Evolutionary conservation across 768 basidiomycete species (phyloP).

Genomic region (Fomitopsis serialis): DNA sequence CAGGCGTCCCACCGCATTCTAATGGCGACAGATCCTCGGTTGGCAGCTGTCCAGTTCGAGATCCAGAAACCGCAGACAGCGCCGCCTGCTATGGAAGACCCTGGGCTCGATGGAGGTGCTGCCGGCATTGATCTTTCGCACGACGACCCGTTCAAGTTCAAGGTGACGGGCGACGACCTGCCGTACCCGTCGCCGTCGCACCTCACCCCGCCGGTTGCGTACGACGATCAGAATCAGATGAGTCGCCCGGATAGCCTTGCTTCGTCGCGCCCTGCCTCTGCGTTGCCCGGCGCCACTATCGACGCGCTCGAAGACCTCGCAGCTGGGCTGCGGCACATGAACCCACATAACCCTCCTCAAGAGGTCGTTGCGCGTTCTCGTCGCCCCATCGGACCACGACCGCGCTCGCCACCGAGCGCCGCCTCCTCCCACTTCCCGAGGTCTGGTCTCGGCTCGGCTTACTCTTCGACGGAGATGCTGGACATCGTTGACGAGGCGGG

Average conservation of each 20-base stretch:
- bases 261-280: not conserved
- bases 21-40: not conserved
- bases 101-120: not conserved
- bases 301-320: conserved; percentile 15
- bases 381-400: not conserved
- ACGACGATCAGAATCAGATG: not conserved
- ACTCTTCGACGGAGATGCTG: not conserved
- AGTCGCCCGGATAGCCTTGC: not conserved
- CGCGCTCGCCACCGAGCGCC: conserved; percentile 2
- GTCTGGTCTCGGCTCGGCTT: not conserved
- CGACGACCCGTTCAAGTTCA: not conserved
- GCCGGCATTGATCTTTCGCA: not conserved
- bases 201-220: not conserved
- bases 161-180: not conserved
- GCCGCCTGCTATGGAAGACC: not conserved
- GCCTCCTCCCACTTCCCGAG: not conserved
- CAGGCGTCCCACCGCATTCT: not conserved
- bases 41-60: not conserved
- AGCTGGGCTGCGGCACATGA: conserved; percentile 9
- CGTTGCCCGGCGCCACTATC: conserved; percentile 6
- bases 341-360: not conserved
- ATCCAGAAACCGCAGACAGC: not conserved
- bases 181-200: not conserved
- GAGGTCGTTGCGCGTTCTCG: not conserved
- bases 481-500: not conserved